Base-by-base conservation (phyloP, 495 filamentous ascomycete genomes). In the Parachaetomium inaequale region DNA sequence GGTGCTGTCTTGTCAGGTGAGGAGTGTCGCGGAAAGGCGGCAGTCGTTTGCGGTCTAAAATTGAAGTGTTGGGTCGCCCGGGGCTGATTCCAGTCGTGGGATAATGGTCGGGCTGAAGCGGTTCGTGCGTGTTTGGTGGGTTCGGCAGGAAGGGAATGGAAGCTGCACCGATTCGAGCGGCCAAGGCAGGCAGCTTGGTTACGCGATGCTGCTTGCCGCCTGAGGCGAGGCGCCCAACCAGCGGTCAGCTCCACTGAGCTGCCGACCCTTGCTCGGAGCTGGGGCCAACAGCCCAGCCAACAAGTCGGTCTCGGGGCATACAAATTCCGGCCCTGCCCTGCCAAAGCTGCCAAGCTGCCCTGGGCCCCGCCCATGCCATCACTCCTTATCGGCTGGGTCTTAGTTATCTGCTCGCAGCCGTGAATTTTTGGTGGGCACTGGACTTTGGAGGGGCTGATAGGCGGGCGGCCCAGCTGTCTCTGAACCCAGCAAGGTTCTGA, bases 171-270 rank as follows among this genome's bases (percentile, higher is more conserved):
- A 67, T 61, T 67, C 59, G 62, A 51, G 45, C 21, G 43, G 49
- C 58, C 53, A 62, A 63, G 65, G 65, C 60, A 70, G 68, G 66
- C 61, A 68, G 62, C 65, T 69, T 63, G 66, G 70, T 75, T 75
- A 76, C 75, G 75, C 73, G 75, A 77, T 71, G 65, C 69, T 68
- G 50, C 61, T 74, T 72, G 74, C 72, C 73, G 74, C 74, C 74
- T 75, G 63, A 56, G 62, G 59, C 60, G 55, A 61, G 68, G 68
- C 68, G 63, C 61, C 66, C 58, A 66, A 66, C 66, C 60, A 63
- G 66, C 63, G 60, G 61, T 58, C 68, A 68, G 61, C 63, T 62
- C 61, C 52, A 60, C 50, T 38, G 17, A 56, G 57, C 59, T 63
- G 25, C 58, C 38, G 11, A 52, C 55, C 59, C 59, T 51, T 62